Evolutionary conservation across 208 protist genomes (phyloP).

Genomic region (Leishmania braziliensis): DNA sequence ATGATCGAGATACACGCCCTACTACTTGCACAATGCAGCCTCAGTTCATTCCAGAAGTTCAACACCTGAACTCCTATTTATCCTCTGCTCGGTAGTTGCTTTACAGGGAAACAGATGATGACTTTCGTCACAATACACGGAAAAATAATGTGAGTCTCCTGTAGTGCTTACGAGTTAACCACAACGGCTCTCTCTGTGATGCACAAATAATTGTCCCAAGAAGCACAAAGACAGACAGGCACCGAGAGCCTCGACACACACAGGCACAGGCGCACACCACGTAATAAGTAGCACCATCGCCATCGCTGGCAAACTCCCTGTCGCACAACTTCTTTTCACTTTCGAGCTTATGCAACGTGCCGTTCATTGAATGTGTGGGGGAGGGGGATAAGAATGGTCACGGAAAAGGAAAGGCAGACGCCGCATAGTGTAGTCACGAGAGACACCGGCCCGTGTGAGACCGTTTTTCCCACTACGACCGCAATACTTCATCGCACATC

Average conservation of each 20-base stretch:
- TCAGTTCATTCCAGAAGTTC: not conserved
- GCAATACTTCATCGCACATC: constrained; percentile 70
- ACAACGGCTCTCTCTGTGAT: not conserved
- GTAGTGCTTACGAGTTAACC: constrained; percentile 17
- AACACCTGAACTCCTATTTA: not conserved
- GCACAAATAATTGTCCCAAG: not conserved
- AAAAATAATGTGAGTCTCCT: not conserved
- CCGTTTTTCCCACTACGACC: constrained; percentile 20
- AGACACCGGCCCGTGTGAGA: not conserved
- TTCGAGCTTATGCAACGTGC: not conserved
- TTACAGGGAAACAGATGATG: not conserved
- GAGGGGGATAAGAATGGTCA: not conserved
- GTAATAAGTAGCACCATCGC: not conserved
- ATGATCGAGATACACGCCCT: not conserved
- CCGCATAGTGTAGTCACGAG: not conserved
- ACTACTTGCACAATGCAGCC: not conserved
- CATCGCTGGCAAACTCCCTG: not conserved
- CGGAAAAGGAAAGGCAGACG: not conserved
- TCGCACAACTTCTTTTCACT: not conserved
- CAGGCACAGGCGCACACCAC: not conserved
- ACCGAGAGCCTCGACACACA: not conserved
- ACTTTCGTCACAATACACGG: not conserved
- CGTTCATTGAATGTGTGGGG: not conserved
- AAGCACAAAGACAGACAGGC: not conserved
- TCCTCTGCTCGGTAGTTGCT: not conserved